These are phyloP conservation scores for Aspergillus thermomutatus DNA, from an alignment of 2,329 filamentous ascomycete genomes.

Conservation along the genomic window DNA sequence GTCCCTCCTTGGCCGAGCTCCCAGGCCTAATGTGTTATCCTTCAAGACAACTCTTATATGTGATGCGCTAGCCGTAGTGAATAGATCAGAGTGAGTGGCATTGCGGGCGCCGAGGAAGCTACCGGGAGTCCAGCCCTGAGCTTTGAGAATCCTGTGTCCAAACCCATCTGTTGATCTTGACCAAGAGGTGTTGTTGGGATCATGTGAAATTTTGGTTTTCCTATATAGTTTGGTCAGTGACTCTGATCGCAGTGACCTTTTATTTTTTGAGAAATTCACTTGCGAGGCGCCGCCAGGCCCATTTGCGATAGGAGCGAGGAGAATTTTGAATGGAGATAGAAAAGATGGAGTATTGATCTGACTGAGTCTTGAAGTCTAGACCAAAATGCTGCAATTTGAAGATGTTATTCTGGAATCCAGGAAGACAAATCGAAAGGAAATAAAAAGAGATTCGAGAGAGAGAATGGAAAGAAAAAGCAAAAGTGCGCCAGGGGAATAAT, in stretches of 20 bases:
- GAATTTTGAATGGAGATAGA: neutral
- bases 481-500: neutral
- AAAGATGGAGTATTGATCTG: neutral
- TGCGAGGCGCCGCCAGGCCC: conserved; percentile 67
- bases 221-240: conserved; percentile 31
- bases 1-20: conserved; percentile 71
- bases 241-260: conserved; percentile 1
- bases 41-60: conserved; percentile 84
- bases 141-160: conserved; percentile 82
- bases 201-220: conserved; percentile 72
- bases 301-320: conserved; percentile 40
- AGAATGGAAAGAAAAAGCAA: neutral
- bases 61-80: conserved; percentile 76
- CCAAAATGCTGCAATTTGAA: neutral
- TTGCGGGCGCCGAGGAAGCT: conserved; percentile 75
- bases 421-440: neutral
- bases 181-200: conserved; percentile 97
- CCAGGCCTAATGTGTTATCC: conserved; percentile 86
- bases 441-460: neutral
- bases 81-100: conserved; percentile 69
- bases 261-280: conserved; percentile 47
- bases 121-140: conserved; percentile 89
- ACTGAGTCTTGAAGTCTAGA: neutral
- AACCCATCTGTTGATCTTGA: conserved; percentile 75
- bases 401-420: neutral